A percentile compares a stretch with the other conserved stretches of the same genome.
phyloP scores from a whole-genome alignment of 139 green algal species.

The Gonium pectorale region DNA sequence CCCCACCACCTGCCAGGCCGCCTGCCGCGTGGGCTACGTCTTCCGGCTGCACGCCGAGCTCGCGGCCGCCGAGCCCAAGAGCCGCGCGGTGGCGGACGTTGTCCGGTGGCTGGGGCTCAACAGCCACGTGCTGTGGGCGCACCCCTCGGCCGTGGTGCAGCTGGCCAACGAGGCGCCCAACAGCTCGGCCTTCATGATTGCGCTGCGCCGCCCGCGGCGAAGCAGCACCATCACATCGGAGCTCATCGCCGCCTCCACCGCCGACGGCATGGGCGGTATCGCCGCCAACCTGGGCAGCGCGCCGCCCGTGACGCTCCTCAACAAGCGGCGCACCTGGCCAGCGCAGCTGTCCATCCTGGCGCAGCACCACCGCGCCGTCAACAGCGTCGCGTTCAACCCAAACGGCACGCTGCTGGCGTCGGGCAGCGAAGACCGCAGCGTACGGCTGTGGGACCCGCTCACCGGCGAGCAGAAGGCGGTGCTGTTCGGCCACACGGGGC shows the following conservation, averaged over 20 bases:
- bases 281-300: too few relatives aligned
- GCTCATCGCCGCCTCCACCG: not conserved
- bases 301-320: slow-evolving; percentile 28
- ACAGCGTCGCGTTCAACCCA: slow-evolving; percentile 42
- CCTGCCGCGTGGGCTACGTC: slow-evolving; percentile 34
- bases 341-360: slow-evolving; percentile 43
- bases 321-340: slow-evolving; percentile 37
- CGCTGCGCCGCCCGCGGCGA: slow-evolving; percentile 27
- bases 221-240: slow-evolving; percentile 40
- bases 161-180: slow-evolving; percentile 45
- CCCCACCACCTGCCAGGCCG: slow-evolving; percentile 2
- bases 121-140: slow-evolving; percentile 29
- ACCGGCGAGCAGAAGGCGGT: slow-evolving; percentile 44
- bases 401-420: slow-evolving; percentile 47
- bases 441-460: slow-evolving; percentile 50
- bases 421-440: slow-evolving; percentile 39
- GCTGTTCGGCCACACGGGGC: slow-evolving; percentile 41
- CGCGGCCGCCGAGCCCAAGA: slow-evolving; percentile 30
- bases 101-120: slow-evolving; percentile 40
- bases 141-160: slow-evolving; percentile 29
- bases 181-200: slow-evolving; percentile 22
- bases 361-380: slow-evolving; percentile 41
- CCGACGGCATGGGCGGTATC: not conserved
- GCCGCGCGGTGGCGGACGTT: slow-evolving; percentile 36
- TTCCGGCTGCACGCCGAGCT: slow-evolving; percentile 39